A percentile compares a stretch with the other conserved stretches of the same genome.
Conservation (phyloP, 306 rosid genomes). For the Argentina anserina region DNA sequence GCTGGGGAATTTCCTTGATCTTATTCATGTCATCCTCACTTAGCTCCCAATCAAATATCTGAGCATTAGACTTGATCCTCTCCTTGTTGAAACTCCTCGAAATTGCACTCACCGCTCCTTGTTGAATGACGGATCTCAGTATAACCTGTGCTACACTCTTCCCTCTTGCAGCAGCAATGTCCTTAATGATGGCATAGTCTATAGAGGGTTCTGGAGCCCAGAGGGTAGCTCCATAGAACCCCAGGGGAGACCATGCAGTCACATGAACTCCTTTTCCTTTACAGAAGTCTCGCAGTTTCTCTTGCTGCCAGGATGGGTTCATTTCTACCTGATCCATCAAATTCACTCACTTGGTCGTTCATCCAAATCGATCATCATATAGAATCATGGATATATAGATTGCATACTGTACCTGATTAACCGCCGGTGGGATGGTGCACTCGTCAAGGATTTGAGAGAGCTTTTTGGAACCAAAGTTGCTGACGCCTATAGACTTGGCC, state of each 20-base stretch:
- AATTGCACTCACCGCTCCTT: conserved; percentile 39
- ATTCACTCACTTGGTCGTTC: not conserved
- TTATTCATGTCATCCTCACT: conserved; percentile 41
- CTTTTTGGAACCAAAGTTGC: conserved; percentile 6
- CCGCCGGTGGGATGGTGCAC: not conserved
- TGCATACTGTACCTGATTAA: not conserved
- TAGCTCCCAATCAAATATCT: conserved; percentile 54
- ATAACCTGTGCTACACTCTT: not conserved
- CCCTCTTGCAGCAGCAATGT: conserved; percentile 6
- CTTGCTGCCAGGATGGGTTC: conserved; percentile 4
- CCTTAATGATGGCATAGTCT: not conserved
- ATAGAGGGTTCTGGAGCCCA: not conserved
- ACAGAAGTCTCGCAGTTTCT: conserved; percentile 1
- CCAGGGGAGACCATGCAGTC: not conserved
- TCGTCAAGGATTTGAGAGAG: conserved; percentile 8
- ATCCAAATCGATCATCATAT: not conserved
- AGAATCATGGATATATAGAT: not conserved
- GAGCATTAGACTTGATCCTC: conserved; percentile 51
- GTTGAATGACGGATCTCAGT: conserved; percentile 18
- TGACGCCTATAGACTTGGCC: conserved; percentile 9
- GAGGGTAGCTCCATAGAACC: not conserved
- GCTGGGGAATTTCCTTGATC: conserved; percentile 51
- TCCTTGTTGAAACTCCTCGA: conserved; percentile 50
- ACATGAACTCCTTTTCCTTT: not conserved
- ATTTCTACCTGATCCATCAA: conserved; percentile 5